Evolutionary conservation across 2,329 filamentous ascomycete genomes (phyloP).

Genomic region (Alternaria ventricosa): DNA sequence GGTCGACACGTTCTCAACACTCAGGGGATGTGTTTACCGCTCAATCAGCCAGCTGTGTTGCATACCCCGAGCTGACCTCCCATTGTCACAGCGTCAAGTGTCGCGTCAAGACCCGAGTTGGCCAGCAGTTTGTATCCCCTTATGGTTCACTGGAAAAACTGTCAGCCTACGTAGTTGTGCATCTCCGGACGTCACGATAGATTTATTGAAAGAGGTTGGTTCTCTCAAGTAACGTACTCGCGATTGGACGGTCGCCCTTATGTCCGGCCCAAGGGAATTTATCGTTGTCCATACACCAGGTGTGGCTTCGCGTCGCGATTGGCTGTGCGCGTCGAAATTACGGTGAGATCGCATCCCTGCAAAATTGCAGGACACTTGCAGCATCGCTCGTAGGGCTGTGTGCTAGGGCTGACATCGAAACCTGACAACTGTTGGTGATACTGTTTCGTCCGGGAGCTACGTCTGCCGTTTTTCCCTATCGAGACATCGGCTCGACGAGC

Average conservation of each 20-base stretch:
- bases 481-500: conserved; percentile 3
- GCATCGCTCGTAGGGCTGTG: conserved; percentile 34
- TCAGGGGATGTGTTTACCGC: conserved; percentile 6
- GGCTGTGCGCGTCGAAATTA: conserved; percentile 5
- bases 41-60: not conserved
- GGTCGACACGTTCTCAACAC: not conserved
- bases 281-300: not conserved
- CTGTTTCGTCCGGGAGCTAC: not conserved
- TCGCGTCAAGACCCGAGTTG: not conserved
- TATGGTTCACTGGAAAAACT: not conserved
- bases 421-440: not conserved
- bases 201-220: not conserved
- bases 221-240: not conserved
- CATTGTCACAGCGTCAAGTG: not conserved
- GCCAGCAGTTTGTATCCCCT: not conserved
- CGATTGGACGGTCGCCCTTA: conserved; percentile 1
- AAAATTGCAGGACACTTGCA: conserved; percentile 15
- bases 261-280: not conserved
- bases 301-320: not conserved
- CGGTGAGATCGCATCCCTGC: conserved; percentile 34
- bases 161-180: conserved; percentile 1
- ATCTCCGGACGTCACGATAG: not conserved
- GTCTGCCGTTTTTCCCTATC: not conserved
- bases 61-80: not conserved
- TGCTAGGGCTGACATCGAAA: conserved; percentile 20